Conservation (phyloP, 805 yeast genomes). For the Candida silvatica region DNA sequence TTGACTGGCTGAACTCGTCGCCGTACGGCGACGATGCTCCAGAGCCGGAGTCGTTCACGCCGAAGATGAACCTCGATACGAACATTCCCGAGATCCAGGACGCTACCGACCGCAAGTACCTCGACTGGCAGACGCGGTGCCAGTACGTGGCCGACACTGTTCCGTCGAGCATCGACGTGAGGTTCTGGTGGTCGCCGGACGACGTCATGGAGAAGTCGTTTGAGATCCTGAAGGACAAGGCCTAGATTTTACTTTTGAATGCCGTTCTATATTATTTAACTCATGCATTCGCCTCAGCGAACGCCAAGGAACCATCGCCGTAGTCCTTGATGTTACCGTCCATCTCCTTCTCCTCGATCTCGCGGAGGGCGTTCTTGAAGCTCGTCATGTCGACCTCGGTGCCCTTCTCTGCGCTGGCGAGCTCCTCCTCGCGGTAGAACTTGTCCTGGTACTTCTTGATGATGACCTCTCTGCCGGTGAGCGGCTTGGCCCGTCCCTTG, state of each 20-base stretch:
- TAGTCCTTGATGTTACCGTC: constrained; percentile 50
- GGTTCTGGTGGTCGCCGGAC: constrained; percentile 34
- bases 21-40: neutral
- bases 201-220: constrained; percentile 30
- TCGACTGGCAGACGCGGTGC: constrained; percentile 49
- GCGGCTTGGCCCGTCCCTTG: constrained; percentile 39
- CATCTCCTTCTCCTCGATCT: constrained; percentile 40
- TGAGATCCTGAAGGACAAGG: neutral
- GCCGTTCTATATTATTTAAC: neutral
- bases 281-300: constrained; percentile 21
- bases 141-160: constrained; percentile 30
- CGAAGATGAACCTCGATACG: neutral
- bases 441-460: constrained; percentile 51
- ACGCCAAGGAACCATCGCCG: constrained; percentile 53
- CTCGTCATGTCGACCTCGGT: constrained; percentile 50
- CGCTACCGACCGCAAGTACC: constrained; percentile 37
- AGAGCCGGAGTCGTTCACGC: neutral
- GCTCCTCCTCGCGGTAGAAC: constrained; percentile 45
- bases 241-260: neutral
- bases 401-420: constrained; percentile 30
- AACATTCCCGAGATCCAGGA: neutral
- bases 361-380: constrained; percentile 49
- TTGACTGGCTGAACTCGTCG: constrained; percentile 3
- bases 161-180: constrained; percentile 30
- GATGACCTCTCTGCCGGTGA: constrained; percentile 65